Conservation (phyloP, 768 basidiomycete species). For the Boletus huronensis region DNA sequence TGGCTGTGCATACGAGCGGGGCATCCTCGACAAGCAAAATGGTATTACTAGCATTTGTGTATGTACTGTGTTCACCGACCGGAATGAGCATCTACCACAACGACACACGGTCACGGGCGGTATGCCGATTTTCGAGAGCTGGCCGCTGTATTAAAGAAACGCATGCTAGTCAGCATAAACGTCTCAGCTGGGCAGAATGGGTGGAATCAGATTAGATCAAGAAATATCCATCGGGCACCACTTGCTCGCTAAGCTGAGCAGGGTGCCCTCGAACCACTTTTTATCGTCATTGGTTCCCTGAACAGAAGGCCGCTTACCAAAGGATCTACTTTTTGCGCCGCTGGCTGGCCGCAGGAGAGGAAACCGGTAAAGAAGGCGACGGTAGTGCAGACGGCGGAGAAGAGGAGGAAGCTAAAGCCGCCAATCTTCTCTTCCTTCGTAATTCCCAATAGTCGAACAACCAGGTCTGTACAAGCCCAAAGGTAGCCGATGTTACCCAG, state of each 20-base stretch:
- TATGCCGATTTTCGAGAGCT: background rate
- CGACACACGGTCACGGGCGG: background rate
- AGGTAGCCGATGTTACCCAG: conserved; percentile 74
- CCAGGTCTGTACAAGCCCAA: conserved; percentile 76
- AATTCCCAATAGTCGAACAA: conserved; percentile 61
- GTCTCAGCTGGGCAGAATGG: background rate
- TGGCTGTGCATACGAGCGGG: conserved; percentile 24
- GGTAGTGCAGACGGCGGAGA: background rate
- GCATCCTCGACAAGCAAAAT: background rate
- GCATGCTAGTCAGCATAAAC: conserved; percentile 10
- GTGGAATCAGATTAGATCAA: conserved; percentile 90
- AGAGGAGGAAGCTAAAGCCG: background rate
- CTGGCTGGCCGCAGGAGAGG: background rate
- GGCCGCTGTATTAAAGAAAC: background rate
- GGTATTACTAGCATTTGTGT: conserved; percentile 3
- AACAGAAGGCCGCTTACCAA: conserved; percentile 17
- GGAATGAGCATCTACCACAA: background rate
- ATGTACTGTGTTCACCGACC: background rate
- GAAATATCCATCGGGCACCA: conserved; percentile 58
- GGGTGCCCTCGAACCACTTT: conserved; percentile 73
- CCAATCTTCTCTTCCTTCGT: conserved; percentile 33
- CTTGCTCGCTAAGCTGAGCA: conserved; percentile 29
- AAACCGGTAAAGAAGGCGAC: background rate
- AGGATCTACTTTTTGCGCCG: conserved; percentile 15
- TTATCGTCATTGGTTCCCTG: conserved; percentile 59